phyloP scores from a whole-genome alignment of 495 filamentous ascomycete species.

The Podospora appendiculata region DNA sequence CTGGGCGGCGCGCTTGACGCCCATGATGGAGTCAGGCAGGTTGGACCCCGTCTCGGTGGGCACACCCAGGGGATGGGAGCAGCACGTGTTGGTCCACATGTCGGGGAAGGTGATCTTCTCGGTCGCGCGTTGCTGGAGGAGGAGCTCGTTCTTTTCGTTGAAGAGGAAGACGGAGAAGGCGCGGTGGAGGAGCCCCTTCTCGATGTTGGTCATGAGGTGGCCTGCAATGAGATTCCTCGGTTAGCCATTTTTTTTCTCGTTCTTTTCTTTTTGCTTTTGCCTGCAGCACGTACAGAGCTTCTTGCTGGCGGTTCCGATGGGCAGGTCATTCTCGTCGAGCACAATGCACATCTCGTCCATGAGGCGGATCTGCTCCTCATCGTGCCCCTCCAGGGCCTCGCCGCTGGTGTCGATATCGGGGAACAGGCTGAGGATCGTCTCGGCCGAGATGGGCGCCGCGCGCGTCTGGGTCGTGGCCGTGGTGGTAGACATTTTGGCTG shows the following conservation, averaged over 20 bases:
- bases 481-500: constrained; percentile 25
- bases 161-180: constrained; percentile 98
- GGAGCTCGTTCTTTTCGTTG: constrained; percentile 77
- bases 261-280: not conserved
- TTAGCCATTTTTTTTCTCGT: constrained; percentile 2
- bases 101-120: constrained; percentile 99
- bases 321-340: constrained; percentile 80
- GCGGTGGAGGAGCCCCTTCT: constrained; percentile 88
- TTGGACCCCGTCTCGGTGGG: constrained; percentile 84
- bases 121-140: constrained; percentile 89
- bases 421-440: constrained; percentile 82
- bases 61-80: constrained; percentile 90
- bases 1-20: constrained; percentile 84
- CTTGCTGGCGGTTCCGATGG: constrained; percentile 96
- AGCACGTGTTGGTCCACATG: constrained; percentile 99
- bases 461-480: constrained; percentile 33
- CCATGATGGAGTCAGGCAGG: constrained; percentile 68
- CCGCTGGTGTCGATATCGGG: constrained; percentile 92
- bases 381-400: constrained; percentile 72
- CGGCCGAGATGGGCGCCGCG: constrained; percentile 60
- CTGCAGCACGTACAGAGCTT: constrained; percentile 69
- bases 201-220: constrained; percentile 97
- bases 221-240: constrained; percentile 41
- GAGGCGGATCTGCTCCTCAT: constrained; percentile 92
- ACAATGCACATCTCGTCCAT: constrained; percentile 99